Percentiles rank a stretch among this genome's conserved stretches.
Evolutionary conservation across 2,329 filamentous ascomycete genomes (phyloP).

Genomic region (Trichoderma afroharzianum): DNA sequence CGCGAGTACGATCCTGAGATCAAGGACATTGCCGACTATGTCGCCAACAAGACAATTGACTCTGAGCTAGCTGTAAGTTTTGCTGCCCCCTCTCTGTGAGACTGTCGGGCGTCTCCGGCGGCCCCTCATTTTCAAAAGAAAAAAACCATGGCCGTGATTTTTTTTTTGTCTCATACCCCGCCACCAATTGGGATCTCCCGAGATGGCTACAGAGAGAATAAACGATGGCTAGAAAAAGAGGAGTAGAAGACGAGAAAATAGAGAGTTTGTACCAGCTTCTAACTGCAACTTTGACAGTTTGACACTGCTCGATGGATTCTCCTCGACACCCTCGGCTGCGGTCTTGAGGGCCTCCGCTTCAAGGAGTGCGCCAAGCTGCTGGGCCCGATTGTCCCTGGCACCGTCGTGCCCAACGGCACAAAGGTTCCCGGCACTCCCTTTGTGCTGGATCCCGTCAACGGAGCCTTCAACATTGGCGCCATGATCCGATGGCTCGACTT

Average conservation of each 20-base stretch:
- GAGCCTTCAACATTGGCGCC: conserved; percentile 97
- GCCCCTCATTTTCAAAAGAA: conserved; percentile 5
- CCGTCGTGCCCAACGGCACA: conserved; percentile 85
- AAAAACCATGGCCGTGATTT: not conserved
- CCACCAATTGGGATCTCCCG: not conserved
- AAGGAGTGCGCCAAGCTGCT: conserved; percentile 94
- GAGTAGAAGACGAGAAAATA: not conserved
- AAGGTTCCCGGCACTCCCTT: conserved; percentile 89
- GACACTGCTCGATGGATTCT: conserved; percentile 97
- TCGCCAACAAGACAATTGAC: conserved; percentile 85
- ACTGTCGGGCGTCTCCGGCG: not conserved
- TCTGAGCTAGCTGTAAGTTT: conserved; percentile 87
- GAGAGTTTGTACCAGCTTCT: not conserved
- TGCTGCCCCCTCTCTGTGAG: not conserved
- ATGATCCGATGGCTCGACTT: conserved; percentile 99
- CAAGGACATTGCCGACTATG: conserved; percentile 89
- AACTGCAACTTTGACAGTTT: conserved; percentile 52
- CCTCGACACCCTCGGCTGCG: conserved; percentile 94
- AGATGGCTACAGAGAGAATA: not conserved
- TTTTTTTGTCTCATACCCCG: not conserved
- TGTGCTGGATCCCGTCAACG: conserved; percentile 91
- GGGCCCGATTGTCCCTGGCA: conserved; percentile 86
- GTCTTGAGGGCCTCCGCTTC: conserved; percentile 91
- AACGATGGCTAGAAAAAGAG: not conserved
- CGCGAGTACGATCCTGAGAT: conserved; percentile 86